Evolutionary conservation across 176 grass and related monocot species (phyloP), one percentile per base, ranked within the genome.

Genomic region (Aechmea fasciata): DNA sequence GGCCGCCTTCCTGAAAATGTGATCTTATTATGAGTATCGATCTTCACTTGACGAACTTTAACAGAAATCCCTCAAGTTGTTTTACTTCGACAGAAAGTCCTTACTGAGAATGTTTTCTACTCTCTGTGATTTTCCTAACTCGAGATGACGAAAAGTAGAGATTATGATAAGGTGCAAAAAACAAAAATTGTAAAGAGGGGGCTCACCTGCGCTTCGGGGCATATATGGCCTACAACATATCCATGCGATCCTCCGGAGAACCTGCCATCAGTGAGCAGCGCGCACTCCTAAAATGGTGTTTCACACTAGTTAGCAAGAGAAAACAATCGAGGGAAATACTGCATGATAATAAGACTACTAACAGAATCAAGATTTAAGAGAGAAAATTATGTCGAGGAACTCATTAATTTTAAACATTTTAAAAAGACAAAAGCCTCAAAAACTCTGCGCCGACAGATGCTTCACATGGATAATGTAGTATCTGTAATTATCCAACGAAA

Each of bases 161-260:
- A 61, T 19, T 4, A 9, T 5, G 15, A 61, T 20, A 10, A 2
- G 17, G 22, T 12, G 11, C 11, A 5, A 20, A 7, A 51, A 51
- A 49, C 1, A 57, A 20, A 48, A 3, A 48, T 26, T 41, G 10
- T 23, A 13, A 17, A 50, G 17, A 78, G 41, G 0, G 0, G 18
- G 63, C 71, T 52, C 81, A 97, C 93, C 86, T 97, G 93, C 74
- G 93, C 79, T 90, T 97, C 93, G 63, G 93, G 93, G 64, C 93
- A 97, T 78, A 97, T 85, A 83, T 97, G 89, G 14, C 93, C 93
- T 26, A 97, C 93, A 74, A 97, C 93, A 87, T 91, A 97, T 68
- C 89, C 93, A 87, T 97, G 93, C 22, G 93, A 97, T 13, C 93
- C 93, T 65, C 93, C 93, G 12, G 93, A 97, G 85, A 97, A 97